Percentiles rank a stretch among this genome's conserved stretches.
phyloP scores from a whole-genome alignment of 306 rosid genomes.

The Notholithocarpus densiflorus region DNA sequence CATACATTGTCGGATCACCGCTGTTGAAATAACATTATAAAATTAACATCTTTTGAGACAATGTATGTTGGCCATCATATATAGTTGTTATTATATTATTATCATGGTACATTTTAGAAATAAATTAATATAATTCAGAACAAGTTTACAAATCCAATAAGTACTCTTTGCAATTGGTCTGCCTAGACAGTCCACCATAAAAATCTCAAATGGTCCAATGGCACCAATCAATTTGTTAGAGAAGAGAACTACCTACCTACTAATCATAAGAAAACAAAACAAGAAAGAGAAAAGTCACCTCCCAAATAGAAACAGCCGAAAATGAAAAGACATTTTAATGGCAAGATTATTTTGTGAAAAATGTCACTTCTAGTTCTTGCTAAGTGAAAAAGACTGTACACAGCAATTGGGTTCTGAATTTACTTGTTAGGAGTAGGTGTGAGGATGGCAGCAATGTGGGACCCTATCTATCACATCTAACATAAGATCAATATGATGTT shows the following conservation, averaged over 20 bases:
- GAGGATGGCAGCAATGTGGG: conserved; percentile 13
- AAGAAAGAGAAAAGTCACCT: not conserved
- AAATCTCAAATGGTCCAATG: too few species aligned
- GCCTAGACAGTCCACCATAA: not conserved
- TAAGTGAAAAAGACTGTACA: not conserved
- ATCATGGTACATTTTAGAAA: not conserved
- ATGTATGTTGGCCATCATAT: too few species aligned
- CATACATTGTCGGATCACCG: conserved; percentile 87
- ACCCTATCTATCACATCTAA: conserved; percentile 15
- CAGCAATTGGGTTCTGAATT: conserved; percentile 6
- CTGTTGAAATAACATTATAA: conserved; percentile 36
- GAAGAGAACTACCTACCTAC: not conserved
- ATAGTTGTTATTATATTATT: not conserved
- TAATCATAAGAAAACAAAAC: not conserved
- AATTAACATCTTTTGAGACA: conserved; percentile 14
- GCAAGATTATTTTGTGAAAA: conserved; percentile 14
- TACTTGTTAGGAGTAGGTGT: conserved; percentile 33
- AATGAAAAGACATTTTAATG: not conserved
- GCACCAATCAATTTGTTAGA: too few species aligned
- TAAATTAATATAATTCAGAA: not conserved
- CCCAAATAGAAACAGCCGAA: not conserved
- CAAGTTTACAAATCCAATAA: not conserved
- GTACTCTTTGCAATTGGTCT: not conserved
- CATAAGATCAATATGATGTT: conserved; percentile 19
- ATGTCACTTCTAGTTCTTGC: not conserved